Evolutionary conservation across 441 rosid genomes (phyloP), one percentile per base, ranked within the genome.

Genomic region (Gossypium davidsonii): DNA sequence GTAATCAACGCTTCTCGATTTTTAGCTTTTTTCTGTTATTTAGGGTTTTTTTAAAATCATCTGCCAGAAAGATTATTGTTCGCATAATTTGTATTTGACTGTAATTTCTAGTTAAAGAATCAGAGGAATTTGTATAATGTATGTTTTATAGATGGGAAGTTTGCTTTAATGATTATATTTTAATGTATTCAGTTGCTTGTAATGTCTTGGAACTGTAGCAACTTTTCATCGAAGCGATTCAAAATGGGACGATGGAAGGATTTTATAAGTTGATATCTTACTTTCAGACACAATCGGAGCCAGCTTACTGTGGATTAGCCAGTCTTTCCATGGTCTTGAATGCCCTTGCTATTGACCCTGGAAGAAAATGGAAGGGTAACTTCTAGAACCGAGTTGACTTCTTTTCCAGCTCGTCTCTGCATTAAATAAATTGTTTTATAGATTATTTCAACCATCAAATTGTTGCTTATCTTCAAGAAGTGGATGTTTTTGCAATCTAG

Each of bases 221-320:
- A 86, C 90, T 94, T 71, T 94, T 94, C 78, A 67, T 77, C 1
- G 91, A 89, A 76, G 86, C 93, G n/a, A 86, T 87, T 81, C 88
- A 85, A 81, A 82, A 82, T 37, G 93, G 91, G 9, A 87, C 93
- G 2, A 87, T 89, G 93, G 93, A 89, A 83, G 89, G 91, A 8
- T 89, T 89, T 73, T 89, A 82, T 73, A 83, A 76, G 79, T 77
- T 89, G 79, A 82, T 87, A 72, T 86, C 90, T 37, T 79, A 85
- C 76, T 89, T 89, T 20, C 91, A 89, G 78, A 87, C 93, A 1
- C 93, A 89, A 51, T 89, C 93, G 0, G 93, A 89, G 81, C 91
- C 93, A 12, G 91, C 93, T 0, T 89, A 81, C 77, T 89, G 91
- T 80, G 93, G 93, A 31, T 78, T 89, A 74, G 93, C 93, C 59